Percentiles rank a stretch among this genome's conserved stretches.
phyloP scores from a whole-genome alignment of 257 asterid species.

The Galeopsis tetrahit region DNA sequence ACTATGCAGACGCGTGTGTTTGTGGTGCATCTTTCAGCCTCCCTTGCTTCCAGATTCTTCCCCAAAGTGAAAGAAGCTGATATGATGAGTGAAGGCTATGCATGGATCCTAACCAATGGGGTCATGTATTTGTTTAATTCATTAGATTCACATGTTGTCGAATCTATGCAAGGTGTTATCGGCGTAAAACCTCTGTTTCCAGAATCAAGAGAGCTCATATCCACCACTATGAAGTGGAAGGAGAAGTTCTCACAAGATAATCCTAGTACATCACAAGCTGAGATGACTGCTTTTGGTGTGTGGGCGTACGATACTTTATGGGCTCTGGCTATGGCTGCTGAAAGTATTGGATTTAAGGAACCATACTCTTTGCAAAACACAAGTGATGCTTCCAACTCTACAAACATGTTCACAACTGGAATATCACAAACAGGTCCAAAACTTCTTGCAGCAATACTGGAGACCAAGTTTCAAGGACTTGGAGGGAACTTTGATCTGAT shows the following conservation, averaged over 20 bases:
- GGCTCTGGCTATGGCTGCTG: conserved; percentile 43
- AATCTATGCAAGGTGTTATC: conserved; percentile 58
- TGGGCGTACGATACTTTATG: conserved; percentile 53
- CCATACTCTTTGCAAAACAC: conserved; percentile 19
- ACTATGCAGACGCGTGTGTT: conserved; percentile 52
- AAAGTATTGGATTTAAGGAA: conserved; percentile 31
- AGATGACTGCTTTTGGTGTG: conserved; percentile 36
- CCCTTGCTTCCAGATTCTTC: conserved; percentile 40
- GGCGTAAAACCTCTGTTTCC: conserved; percentile 50
- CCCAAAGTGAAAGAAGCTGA: conserved; percentile 41
- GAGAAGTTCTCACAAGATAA: conserved; percentile 23
- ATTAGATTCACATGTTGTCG: conserved; percentile 31
- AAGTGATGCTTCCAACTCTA: conserved; percentile 2
- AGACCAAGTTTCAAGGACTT: conserved; percentile 44
- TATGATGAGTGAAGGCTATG: conserved; percentile 54
- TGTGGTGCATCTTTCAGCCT: conserved; percentile 40
- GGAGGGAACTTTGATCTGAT: conserved; percentile 41
- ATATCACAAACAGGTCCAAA: conserved; percentile 37
- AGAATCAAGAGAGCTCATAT: conserved; percentile 24
- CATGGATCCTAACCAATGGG: conserved; percentile 47
- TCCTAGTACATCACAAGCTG: conserved; percentile 24
- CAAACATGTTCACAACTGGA: conserved; percentile 29
- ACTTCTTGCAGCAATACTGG: conserved; percentile 35
- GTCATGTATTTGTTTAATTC: conserved; percentile 34
- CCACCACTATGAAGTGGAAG: conserved; percentile 27